Evolutionary conservation across 2,329 filamentous ascomycete species (phyloP), one percentile per base, ranked within the genome.

Genomic region (Tolypocladium tropicale): DNA sequence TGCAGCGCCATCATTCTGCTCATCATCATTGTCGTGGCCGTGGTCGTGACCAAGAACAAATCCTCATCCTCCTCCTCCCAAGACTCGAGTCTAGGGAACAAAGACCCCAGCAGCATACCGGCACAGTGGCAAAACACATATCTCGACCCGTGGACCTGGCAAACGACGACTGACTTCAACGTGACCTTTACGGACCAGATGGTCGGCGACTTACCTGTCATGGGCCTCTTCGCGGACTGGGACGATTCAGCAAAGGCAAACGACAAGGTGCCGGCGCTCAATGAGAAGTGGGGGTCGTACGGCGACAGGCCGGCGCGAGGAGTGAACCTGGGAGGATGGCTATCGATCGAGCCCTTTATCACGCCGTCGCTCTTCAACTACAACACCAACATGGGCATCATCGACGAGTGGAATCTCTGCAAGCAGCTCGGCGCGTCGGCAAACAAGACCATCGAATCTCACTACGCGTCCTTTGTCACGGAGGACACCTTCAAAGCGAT

Each of bases 271-370:
- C 89, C 91, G 0, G 77, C 90, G 1, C 77, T 99, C 7, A 81
- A 90, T 62, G 78, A 92, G 58, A 65, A 78, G 1, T 96, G 93
- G 81, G 84, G 84, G 7, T 76, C 86, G 2, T 99, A 97, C 64
- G 82, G 84, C 2, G 83, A 82, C 25, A 84, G 79, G 55, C 91
- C 92, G 2, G 90, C 95, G 28, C 84, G 93, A 7, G 94, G 94
- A 1, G 90, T 97, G 37, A 97, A 96, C 64, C 69, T 97, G 1
- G 94, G 94, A 53, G 94, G 94, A 14, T 99, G 94, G 94, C 81
- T 99, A 2, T 89, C 88, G 3, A 75, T 99, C 14, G 94, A 99
- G 66, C 94, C 94, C 0, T 96, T 95, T 69, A 97, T 99, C 68
- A 93, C 90, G 4, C 94, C 94, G 0, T 96, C 92, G 0, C 79